phyloP scores from a whole-genome alignment of 1,284 basidiomycete genomes.

The Paramarasmius palmivorus region DNA sequence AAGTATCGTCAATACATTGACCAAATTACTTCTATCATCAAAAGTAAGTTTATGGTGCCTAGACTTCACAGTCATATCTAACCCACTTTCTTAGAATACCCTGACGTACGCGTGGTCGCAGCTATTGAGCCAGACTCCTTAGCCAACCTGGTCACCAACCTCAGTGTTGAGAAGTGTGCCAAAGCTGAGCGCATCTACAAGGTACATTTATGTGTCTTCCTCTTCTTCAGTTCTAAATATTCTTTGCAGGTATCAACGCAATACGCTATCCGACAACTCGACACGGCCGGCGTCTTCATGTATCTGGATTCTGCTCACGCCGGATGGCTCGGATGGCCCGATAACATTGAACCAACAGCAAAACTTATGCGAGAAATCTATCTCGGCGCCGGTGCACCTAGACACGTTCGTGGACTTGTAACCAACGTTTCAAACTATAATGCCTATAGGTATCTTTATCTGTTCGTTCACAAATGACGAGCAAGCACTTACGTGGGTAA shows the following conservation, averaged over 20 bases:
- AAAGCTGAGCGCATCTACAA: conserved; percentile 54
- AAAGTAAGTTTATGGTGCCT: conserved; percentile 36
- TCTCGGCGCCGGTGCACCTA: conserved; percentile 47
- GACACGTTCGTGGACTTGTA: conserved; percentile 59
- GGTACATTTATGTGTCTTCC: conserved; percentile 20
- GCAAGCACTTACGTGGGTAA: not conserved
- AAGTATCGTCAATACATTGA: conserved; percentile 64
- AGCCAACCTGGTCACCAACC: conserved; percentile 63
- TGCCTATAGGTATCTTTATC: conserved; percentile 40
- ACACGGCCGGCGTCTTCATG: conserved; percentile 54
- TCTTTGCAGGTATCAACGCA: too few relatives aligned
- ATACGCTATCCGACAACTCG: conserved; percentile 59
- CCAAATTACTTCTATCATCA: conserved; percentile 56
- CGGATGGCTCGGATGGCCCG: conserved; percentile 69
- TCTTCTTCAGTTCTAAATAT: too few relatives aligned
- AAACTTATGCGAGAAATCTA: conserved; percentile 53
- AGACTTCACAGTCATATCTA: not conserved
- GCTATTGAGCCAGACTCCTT: conserved; percentile 68
- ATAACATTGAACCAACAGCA: conserved; percentile 60
- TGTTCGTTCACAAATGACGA: not conserved
- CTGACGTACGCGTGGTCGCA: conserved; percentile 60
- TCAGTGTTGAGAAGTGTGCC: conserved; percentile 56
- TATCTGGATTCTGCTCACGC: conserved; percentile 68
- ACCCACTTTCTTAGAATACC: conserved; percentile 42
- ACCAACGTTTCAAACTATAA: conserved; percentile 72